Conservation (phyloP, 805 yeast species). For the Starmerella apicola region DNA sequence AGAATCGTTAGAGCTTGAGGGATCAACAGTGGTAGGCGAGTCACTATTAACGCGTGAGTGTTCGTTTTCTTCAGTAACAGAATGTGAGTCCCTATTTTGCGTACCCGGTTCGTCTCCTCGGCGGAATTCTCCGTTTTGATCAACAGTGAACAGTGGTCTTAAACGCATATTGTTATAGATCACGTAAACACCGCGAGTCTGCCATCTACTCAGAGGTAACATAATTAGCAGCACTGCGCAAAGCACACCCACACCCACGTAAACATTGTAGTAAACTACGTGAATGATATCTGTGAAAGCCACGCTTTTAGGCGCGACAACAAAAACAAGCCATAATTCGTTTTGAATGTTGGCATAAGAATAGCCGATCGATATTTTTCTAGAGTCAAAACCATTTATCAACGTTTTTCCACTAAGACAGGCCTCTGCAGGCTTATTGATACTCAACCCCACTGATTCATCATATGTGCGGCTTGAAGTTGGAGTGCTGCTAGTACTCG, state of each 20-base stretch:
- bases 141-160: constrained; percentile 11
- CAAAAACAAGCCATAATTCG: constrained; percentile 20
- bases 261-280: constrained; percentile 18
- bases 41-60: not conserved
- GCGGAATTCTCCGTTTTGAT: not conserved
- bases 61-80: not conserved
- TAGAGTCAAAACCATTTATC: too few species aligned
- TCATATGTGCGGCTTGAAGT: too few species aligned
- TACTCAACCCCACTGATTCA: too few species aligned
- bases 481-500: too few species aligned
- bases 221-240: constrained; percentile 20
- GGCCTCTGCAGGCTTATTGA: too few species aligned
- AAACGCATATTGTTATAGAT: constrained; percentile 20
- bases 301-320: constrained; percentile 10
- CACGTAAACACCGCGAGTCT: constrained; percentile 21
- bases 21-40: not conserved
- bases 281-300: constrained; percentile 14
- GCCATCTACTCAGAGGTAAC: constrained; percentile 20
- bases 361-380: constrained; percentile 19
- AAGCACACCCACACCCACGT: constrained; percentile 19
- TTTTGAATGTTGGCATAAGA: constrained; percentile 13
- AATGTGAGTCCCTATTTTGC: too few species aligned
- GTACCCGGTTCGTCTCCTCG: too few species aligned
- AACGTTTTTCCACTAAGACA: too few species aligned
- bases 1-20: not conserved